Evolutionary conservation across 148 eudicot genomes (phyloP).

Genomic region (Salicornia ramosissima): DNA sequence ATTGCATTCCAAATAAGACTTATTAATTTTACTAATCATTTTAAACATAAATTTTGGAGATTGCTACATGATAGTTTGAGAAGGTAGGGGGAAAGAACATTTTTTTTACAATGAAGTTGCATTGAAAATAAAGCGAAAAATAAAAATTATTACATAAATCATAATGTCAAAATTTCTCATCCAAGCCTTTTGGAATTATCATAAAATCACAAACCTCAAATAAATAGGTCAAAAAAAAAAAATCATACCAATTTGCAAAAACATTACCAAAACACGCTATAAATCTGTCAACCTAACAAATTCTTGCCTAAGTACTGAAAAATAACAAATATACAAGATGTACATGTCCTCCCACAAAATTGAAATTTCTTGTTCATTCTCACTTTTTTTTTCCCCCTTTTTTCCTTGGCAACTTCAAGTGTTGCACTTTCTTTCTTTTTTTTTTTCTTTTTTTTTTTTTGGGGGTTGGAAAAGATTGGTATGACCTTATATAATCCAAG

Average conservation of each 20-base stretch:
- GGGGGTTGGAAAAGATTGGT: conserved; percentile 1
- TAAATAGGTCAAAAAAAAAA: conserved; percentile 6
- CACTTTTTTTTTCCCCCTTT: neutral
- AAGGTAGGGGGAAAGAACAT: too few relatives aligned
- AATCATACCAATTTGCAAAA: conserved; percentile 15
- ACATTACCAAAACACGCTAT: conserved; percentile 25
- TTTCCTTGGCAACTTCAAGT: neutral
- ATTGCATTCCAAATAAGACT: too few relatives aligned
- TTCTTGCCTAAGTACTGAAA: conserved; percentile 30
- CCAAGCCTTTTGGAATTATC: conserved; percentile 19
- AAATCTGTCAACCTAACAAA: conserved; percentile 26
- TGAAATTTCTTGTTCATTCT: conserved; percentile 10
- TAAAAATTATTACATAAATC: neutral
- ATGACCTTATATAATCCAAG: conserved; percentile 6
- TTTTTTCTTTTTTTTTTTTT: neutral
- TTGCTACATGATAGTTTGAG: too few relatives aligned
- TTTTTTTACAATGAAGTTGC: too few relatives aligned
- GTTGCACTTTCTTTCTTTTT: neutral
- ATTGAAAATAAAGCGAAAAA: too few relatives aligned
- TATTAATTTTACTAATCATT: too few relatives aligned
- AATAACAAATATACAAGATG: conserved; percentile 26
- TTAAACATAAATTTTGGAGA: too few relatives aligned
- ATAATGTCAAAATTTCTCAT: conserved; percentile 18
- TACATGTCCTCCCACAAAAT: conserved; percentile 30
- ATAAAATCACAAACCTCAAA: conserved; percentile 17